These are phyloP conservation scores for Fagopyrum homotropicum DNA, from an alignment of 148 eudicot species.

Conservation along the genomic window DNA sequence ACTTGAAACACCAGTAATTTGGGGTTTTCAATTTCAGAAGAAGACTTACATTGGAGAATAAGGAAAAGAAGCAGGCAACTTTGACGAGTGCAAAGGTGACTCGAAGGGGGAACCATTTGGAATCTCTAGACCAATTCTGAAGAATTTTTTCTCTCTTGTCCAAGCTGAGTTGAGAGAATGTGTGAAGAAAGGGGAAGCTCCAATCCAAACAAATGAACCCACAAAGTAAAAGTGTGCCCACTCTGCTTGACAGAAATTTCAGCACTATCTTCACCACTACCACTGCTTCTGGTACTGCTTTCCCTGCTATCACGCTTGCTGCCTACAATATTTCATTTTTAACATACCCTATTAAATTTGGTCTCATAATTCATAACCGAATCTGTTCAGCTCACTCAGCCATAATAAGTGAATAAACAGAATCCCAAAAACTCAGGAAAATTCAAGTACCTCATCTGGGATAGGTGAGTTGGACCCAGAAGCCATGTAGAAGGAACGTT, in stretches of 20 bases:
- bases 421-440: background rate
- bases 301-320: slow-evolving; percentile 7
- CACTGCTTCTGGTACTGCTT: slow-evolving; percentile 30
- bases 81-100: slow-evolving; percentile 38
- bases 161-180: slow-evolving; percentile 42
- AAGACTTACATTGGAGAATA: slow-evolving; percentile 39
- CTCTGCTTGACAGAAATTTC: slow-evolving; percentile 43
- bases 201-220: slow-evolving; percentile 43
- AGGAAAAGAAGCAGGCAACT: slow-evolving; percentile 28
- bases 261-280: slow-evolving; percentile 32
- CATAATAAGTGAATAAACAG: background rate
- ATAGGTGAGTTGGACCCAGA: slow-evolving; percentile 44
- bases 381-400: background rate
- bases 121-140: slow-evolving; percentile 52
- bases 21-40: background rate
- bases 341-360: background rate
- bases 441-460: slow-evolving; percentile 42
- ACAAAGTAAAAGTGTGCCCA: slow-evolving; percentile 64
- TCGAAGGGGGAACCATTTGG: slow-evolving; percentile 29
- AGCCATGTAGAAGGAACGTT: slow-evolving; percentile 23
- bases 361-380: background rate
- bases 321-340: background rate
- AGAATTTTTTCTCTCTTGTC: slow-evolving; percentile 50
- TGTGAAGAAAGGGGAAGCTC: slow-evolving; percentile 59
- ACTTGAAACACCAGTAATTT: background rate